Percentiles rank a stretch among this genome's conserved stretches.
Conservation (phyloP, 202 grass and related monocot genomes). For the Panicum hallii region DNA sequence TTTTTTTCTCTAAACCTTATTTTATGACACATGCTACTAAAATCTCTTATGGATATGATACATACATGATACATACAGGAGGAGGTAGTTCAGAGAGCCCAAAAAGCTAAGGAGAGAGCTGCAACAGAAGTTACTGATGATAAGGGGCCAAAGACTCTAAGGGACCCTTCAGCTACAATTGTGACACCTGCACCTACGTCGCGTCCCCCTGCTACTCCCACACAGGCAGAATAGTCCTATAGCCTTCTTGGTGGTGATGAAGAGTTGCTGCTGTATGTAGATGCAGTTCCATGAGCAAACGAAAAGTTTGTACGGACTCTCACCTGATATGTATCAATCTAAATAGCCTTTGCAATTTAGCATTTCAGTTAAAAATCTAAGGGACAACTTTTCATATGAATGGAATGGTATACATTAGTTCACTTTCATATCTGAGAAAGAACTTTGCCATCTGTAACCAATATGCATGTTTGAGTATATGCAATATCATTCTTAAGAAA, state of each 20-base stretch:
- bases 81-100: constrained; percentile 85
- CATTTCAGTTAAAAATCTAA: constrained; percentile 14
- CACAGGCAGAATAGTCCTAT: constrained; percentile 51
- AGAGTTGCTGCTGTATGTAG: constrained; percentile 38
- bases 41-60: constrained; percentile 24
- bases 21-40: constrained; percentile 16
- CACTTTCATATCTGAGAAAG: background rate
- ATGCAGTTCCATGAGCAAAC: constrained; percentile 35
- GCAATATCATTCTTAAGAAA: background rate
- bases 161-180: constrained; percentile 46
- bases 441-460: background rate
- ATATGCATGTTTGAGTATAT: constrained; percentile 19
- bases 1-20: constrained; percentile 30
- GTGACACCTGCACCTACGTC: constrained; percentile 35
- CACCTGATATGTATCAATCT: constrained; percentile 33
- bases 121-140: constrained; percentile 65
- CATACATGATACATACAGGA: constrained; percentile 65
- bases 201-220: constrained; percentile 41
- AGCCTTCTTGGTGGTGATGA: constrained; percentile 28
- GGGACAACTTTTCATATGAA: constrained; percentile 17
- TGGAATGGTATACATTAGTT: constrained; percentile 14
- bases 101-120: constrained; percentile 87
- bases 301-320: constrained; percentile 23
- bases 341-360: constrained; percentile 9
- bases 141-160: constrained; percentile 53